Percentiles rank a stretch among this genome's conserved stretches.
Conservation (phyloP, 805 yeast species). For the Metschnikowia proteae region DNA sequence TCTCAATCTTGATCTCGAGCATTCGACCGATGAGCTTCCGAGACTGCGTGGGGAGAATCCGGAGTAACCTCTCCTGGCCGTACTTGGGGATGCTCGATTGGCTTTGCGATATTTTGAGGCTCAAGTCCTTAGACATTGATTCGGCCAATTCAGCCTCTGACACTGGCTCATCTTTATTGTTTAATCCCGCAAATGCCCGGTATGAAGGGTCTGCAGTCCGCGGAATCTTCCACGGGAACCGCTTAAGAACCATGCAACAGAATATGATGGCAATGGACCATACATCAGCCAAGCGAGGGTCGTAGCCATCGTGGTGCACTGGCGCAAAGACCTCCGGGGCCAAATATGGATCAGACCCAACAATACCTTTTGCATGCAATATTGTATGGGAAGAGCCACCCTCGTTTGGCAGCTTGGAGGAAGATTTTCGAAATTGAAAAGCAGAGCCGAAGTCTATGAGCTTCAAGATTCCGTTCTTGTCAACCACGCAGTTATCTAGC, state of each 20-base stretch:
- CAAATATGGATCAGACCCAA: slow-evolving; percentile 93
- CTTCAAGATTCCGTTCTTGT: slow-evolving; percentile 68
- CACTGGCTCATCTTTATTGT: slow-evolving; percentile 13
- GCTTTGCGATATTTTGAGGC: slow-evolving; percentile 2
- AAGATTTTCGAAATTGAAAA: slow-evolving; percentile 67
- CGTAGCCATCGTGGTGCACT: slow-evolving; percentile 47
- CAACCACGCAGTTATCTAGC: slow-evolving; percentile 89
- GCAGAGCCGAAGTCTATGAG: slow-evolving; percentile 94
- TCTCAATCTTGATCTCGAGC: slow-evolving; percentile 56
- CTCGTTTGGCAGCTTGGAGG: neutral
- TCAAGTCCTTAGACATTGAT: slow-evolving; percentile 13
- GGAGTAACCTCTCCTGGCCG: slow-evolving; percentile 72
- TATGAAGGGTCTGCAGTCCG: slow-evolving; percentile 69
- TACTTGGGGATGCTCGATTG: slow-evolving; percentile 12
- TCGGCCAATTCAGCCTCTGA: slow-evolving; percentile 10
- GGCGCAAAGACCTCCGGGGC: slow-evolving; percentile 82
- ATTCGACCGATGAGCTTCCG: slow-evolving; percentile 59
- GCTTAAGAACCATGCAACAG: slow-evolving; percentile 80
- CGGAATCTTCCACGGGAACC: slow-evolving; percentile 98
- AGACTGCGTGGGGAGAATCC: slow-evolving; percentile 66
- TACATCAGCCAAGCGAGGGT: slow-evolving; percentile 83
- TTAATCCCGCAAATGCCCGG: slow-evolving; percentile 48
- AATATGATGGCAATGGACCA: slow-evolving; percentile 94
- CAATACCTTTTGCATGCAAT: slow-evolving; percentile 70
- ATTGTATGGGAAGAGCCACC: slow-evolving; percentile 50